A percentile compares a stretch with the other conserved stretches of the same genome.
Evolutionary conservation across 1,284 basidiomycete species (phyloP).

Genomic region (Fistulinella cinereoalba): DNA sequence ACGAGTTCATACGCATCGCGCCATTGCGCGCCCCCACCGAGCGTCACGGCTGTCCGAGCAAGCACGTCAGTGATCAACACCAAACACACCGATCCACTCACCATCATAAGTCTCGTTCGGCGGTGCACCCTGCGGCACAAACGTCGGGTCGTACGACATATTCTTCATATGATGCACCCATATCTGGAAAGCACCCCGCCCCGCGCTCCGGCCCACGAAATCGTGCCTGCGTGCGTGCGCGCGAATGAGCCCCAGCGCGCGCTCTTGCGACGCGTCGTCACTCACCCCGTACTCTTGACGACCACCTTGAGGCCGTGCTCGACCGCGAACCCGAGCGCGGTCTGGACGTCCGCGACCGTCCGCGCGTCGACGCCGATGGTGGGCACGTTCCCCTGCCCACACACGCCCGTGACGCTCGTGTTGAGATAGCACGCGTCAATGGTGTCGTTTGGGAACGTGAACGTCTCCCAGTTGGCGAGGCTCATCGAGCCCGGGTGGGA

Average conservation of each 20-base stretch:
- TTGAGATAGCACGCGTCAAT: slow-evolving; percentile 43
- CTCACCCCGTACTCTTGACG: slow-evolving; percentile 50
- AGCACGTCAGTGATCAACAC: background rate
- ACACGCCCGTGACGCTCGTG: slow-evolving; percentile 27
- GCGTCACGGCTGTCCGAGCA: slow-evolving; percentile 32
- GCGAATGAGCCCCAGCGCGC: background rate
- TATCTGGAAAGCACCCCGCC: slow-evolving; percentile 36
- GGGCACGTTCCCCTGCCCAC: slow-evolving; percentile 16
- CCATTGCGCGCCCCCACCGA: slow-evolving; percentile 49
- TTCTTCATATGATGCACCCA: slow-evolving; percentile 42
- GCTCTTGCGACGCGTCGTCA: background rate
- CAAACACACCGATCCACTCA: background rate
- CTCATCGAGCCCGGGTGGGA: slow-evolving; percentile 42
- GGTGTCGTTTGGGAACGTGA: slow-evolving; percentile 38
- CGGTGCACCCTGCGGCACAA: slow-evolving; percentile 33
- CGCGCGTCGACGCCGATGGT: slow-evolving; percentile 29
- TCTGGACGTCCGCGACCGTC: slow-evolving; percentile 38
- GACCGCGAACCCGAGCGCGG: slow-evolving; percentile 30
- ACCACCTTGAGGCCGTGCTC: slow-evolving; percentile 42
- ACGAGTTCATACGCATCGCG: slow-evolving; percentile 42
- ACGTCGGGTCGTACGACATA: slow-evolving; percentile 31
- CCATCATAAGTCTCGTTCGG: slow-evolving; percentile 14
- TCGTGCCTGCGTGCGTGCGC: slow-evolving; percentile 35
- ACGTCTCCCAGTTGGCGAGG: slow-evolving; percentile 40
- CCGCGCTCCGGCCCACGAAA: slow-evolving; percentile 40